Evolutionary conservation across 2,329 filamentous ascomycete genomes (phyloP).

Genomic region (Pseudogymnoascus pannorum): DNA sequence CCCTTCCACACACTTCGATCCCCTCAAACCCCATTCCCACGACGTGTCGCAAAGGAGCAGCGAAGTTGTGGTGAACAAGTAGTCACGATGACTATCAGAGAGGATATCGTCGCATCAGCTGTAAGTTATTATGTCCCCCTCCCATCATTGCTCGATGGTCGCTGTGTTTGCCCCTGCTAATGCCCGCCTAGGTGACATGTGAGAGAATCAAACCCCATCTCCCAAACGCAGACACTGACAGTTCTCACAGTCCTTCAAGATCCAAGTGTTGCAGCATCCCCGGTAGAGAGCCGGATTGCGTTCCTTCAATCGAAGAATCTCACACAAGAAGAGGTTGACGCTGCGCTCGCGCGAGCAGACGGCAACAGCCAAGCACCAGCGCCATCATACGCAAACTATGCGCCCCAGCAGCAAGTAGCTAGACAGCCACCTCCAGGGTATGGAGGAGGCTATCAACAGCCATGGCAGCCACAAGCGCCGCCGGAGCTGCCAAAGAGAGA

Average conservation of each 20-base stretch:
- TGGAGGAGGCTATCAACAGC: conserved; percentile 41
- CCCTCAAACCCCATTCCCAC: background rate
- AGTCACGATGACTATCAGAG: conserved; percentile 70
- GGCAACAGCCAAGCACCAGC: conserved; percentile 43
- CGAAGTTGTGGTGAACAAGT: conserved; percentile 10
- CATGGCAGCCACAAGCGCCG: conserved; percentile 50
- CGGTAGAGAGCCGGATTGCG: conserved; percentile 85
- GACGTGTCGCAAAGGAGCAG: background rate
- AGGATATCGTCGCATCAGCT: conserved; percentile 84
- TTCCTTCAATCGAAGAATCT: conserved; percentile 96
- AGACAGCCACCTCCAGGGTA: conserved; percentile 35
- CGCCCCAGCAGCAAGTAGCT: conserved; percentile 36
- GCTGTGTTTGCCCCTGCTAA: conserved; percentile 14
- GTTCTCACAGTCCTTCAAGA: conserved; percentile 72
- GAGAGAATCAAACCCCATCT: conserved; percentile 15
- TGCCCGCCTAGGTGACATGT: conserved; percentile 28
- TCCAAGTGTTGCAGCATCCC: conserved; percentile 79
- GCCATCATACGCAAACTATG: conserved; percentile 35
- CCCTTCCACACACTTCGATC: conserved; percentile 3
- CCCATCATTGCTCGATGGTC: conserved; percentile 15
- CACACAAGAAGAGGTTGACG: conserved; percentile 89
- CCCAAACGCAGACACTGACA: conserved; percentile 17
- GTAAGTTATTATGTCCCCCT: conserved; percentile 38
- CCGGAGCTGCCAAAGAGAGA: conserved; percentile 68
- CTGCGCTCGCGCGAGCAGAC: conserved; percentile 68